Conservation (phyloP, 768 basidiomycete genomes). For the Chalciporus pseudorubinellus region DNA sequence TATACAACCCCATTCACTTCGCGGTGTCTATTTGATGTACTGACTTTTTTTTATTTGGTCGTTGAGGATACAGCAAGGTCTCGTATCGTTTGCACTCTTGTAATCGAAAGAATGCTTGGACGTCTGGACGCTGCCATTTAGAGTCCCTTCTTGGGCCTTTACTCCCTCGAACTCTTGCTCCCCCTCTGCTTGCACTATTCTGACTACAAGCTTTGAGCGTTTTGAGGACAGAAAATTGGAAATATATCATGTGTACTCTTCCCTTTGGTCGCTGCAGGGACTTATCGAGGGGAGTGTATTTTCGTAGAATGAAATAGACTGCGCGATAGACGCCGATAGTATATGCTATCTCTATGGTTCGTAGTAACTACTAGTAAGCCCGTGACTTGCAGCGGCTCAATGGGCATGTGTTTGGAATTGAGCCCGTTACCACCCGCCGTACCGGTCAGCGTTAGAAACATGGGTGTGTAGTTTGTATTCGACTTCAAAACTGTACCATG, state of each 20-base stretch:
- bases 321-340: neutral
- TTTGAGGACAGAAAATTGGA: neutral
- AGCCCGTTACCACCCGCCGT: too few species aligned
- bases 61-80: neutral
- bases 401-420: too few species aligned
- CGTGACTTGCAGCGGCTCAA: too few species aligned
- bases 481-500: neutral
- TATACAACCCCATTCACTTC: neutral
- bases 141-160: constrained; percentile 1
- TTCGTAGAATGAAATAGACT: neutral
- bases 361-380: too few species aligned
- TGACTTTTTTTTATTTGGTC: neutral
- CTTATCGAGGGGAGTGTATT: neutral
- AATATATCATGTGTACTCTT: neutral
- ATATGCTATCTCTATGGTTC: too few species aligned
- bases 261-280: neutral
- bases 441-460: too few species aligned
- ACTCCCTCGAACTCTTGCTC: neutral
- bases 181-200: neutral
- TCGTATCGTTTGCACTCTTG: neutral
- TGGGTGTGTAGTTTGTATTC: too few species aligned
- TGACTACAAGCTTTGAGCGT: neutral
- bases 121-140: neutral
- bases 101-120: neutral
- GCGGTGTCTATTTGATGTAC: neutral